Percentiles rank a stretch among this genome's conserved stretches.
phyloP scores from a whole-genome alignment of 2,329 filamentous ascomycete species.

The Nannizziopsis barbatae region DNA sequence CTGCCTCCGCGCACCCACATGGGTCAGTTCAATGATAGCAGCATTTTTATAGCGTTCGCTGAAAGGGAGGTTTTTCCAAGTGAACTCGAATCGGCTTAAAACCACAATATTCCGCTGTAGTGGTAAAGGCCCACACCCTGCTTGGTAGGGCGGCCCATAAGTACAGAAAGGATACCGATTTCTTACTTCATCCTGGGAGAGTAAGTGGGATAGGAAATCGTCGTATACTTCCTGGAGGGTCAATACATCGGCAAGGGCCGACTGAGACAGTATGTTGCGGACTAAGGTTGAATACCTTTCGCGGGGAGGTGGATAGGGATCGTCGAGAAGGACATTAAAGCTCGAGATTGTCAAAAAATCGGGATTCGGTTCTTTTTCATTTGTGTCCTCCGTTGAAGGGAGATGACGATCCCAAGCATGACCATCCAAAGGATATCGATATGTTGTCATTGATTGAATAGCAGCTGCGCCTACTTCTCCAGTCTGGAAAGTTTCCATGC shows the following conservation, averaged over 20 bases:
- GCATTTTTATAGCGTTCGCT: conserved; percentile 48
- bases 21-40: conserved; percentile 38
- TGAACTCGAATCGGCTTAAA: conserved; percentile 46
- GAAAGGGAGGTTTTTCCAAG: conserved; percentile 46
- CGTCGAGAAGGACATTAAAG: conserved; percentile 37
- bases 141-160: conserved; percentile 45
- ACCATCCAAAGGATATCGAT: too few relatives aligned
- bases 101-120: conserved; percentile 52
- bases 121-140: conserved; percentile 45
- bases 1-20: conserved; percentile 25
- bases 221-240: conserved; percentile 55
- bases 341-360: conserved; percentile 27
- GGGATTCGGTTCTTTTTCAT: conserved; percentile 6
- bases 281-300: conserved; percentile 31
- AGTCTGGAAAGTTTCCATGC: background rate
- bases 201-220: conserved; percentile 48
- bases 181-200: conserved; percentile 38
- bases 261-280: conserved; percentile 24
- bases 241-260: conserved; percentile 29
- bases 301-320: conserved; percentile 26
- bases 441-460: conserved; percentile 18
- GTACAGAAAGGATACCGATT: conserved; percentile 46
- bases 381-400: conserved; percentile 13
- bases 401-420: too few relatives aligned
- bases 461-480: too few relatives aligned